A percentile compares a stretch with the other conserved stretches of the same genome.
phyloP scores from a whole-genome alignment of 208 protist species.

The Wallacemonas collosoma region DNA sequence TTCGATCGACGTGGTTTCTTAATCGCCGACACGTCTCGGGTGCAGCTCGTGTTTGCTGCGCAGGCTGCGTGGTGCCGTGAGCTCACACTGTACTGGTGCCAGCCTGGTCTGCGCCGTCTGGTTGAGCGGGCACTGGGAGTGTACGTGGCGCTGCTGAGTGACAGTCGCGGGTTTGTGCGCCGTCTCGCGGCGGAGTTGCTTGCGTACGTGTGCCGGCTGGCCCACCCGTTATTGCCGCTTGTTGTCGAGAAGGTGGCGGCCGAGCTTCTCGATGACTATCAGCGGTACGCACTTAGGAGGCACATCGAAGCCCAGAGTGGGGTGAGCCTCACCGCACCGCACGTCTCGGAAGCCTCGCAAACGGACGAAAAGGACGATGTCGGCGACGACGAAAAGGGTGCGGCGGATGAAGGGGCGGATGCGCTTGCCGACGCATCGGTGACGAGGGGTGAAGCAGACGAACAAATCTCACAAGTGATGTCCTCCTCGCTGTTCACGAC shows the following conservation, averaged over 20 bases:
- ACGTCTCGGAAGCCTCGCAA: constrained; percentile 14
- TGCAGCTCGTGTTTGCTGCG: constrained; percentile 83
- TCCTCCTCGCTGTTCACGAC: too few relatives aligned
- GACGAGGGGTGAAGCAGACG: too few relatives aligned
- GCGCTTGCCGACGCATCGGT: too few relatives aligned
- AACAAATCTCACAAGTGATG: too few relatives aligned
- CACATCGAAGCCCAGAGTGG: not conserved
- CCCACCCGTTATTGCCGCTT: constrained; percentile 46
- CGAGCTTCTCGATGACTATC: constrained; percentile 52
- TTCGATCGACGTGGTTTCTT: constrained; percentile 68
- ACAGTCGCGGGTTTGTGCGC: constrained; percentile 85
- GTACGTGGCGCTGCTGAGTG: constrained; percentile 73
- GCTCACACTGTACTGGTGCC: constrained; percentile 58
- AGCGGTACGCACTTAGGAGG: constrained; percentile 17
- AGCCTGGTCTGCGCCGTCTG: constrained; percentile 26
- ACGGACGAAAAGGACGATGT: constrained; percentile 21
- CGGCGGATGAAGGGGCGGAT: not conserved
- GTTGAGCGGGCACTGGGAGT: constrained; percentile 57
- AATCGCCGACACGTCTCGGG: constrained; percentile 60
- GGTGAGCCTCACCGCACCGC: not conserved
- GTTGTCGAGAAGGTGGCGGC: constrained; percentile 58
- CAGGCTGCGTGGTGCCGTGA: constrained; percentile 90
- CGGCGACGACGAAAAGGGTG: constrained; percentile 7
- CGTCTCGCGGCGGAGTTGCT: constrained; percentile 82
- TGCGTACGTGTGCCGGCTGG: constrained; percentile 68